phyloP scores from a whole-genome alignment of 208 protist species.

The Trypanosoma conorhini region DNA sequence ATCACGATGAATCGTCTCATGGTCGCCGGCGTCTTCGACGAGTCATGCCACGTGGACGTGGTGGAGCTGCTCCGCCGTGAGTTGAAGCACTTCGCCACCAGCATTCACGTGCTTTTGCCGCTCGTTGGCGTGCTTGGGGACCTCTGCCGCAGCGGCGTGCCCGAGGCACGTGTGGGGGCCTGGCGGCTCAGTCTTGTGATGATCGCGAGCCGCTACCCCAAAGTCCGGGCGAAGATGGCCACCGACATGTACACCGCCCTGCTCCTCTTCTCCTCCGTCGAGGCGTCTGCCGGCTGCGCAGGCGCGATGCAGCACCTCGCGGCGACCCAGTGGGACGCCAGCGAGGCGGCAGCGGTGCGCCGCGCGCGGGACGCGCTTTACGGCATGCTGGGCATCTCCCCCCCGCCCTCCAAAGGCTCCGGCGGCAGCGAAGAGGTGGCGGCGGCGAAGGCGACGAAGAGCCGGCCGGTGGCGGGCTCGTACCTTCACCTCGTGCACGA shows the following conservation, averaged over 20 bases:
- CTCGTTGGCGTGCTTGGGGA: constrained; percentile 67
- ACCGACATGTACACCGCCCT: constrained; percentile 89
- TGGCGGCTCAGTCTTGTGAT: constrained; percentile 81
- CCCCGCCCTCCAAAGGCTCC: constrained; percentile 5
- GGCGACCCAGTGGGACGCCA: constrained; percentile 79
- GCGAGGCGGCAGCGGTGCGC: constrained; percentile 58
- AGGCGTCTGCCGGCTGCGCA: constrained; percentile 30
- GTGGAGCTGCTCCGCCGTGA: constrained; percentile 68
- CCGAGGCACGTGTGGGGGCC: constrained; percentile 46
- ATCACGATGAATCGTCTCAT: constrained; percentile 62
- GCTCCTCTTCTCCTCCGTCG: constrained; percentile 54
- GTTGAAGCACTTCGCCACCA: constrained; percentile 70
- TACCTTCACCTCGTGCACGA: constrained; percentile 85
- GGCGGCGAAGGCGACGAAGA: constrained; percentile 20
- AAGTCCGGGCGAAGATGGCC: constrained; percentile 84
- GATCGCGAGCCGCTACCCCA: constrained; percentile 91
- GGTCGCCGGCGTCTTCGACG: constrained; percentile 52
- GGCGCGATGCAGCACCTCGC: constrained; percentile 65
- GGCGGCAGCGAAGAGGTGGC: constrained; percentile 5
- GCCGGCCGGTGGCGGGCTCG: constrained; percentile 54
- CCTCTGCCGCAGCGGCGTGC: constrained; percentile 60
- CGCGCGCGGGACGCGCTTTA: constrained; percentile 79
- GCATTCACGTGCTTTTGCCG: constrained; percentile 74
- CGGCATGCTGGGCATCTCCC: constrained; percentile 55
- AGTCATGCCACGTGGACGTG: constrained; percentile 39